phyloP scores from a whole-genome alignment of 768 basidiomycete species.

The Lentinula lateritia region DNA sequence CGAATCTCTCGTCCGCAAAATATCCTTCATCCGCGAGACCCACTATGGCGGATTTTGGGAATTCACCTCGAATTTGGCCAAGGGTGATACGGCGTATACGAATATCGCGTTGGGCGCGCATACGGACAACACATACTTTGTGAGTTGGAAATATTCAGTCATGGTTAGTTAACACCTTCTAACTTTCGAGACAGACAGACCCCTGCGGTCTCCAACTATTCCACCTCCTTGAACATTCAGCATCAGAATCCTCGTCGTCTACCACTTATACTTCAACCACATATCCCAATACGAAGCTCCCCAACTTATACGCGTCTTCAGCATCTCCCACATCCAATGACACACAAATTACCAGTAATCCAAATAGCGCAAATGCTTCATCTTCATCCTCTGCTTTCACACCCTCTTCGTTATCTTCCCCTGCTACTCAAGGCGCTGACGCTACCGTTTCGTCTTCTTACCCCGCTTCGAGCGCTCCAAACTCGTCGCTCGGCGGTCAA shows the following conservation, averaged over 20 bases:
- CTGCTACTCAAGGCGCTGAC: too few species aligned
- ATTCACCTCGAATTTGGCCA: slow-evolving; percentile 86
- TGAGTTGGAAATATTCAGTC: slow-evolving; percentile 23
- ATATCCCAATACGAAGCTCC: too few species aligned
- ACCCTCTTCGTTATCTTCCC: background rate
- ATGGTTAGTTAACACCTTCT: background rate
- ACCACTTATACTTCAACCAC: background rate
- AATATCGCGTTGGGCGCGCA: slow-evolving; percentile 84
- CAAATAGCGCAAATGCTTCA: background rate
- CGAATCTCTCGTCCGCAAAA: slow-evolving; percentile 66
- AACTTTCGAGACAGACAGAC: slow-evolving; percentile 54
- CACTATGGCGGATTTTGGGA: slow-evolving; percentile 91
- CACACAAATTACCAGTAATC: too few species aligned
- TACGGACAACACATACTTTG: slow-evolving; percentile 63
- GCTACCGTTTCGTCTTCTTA: background rate
- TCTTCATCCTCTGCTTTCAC: background rate
- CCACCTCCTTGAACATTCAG: slow-evolving; percentile 82
- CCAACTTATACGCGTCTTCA: too few species aligned
- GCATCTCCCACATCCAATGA: too few species aligned
- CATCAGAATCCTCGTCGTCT: background rate
- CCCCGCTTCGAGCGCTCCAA: background rate
- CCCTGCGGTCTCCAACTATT: slow-evolving; percentile 95
- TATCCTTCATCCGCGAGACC: slow-evolving; percentile 88
- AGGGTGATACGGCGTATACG: slow-evolving; percentile 94
- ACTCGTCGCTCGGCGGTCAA: slow-evolving; percentile 61